These are phyloP conservation scores for Solanum appendiculatum DNA, from an alignment of 257 asterid genomes.

Conservation along the genomic window DNA sequence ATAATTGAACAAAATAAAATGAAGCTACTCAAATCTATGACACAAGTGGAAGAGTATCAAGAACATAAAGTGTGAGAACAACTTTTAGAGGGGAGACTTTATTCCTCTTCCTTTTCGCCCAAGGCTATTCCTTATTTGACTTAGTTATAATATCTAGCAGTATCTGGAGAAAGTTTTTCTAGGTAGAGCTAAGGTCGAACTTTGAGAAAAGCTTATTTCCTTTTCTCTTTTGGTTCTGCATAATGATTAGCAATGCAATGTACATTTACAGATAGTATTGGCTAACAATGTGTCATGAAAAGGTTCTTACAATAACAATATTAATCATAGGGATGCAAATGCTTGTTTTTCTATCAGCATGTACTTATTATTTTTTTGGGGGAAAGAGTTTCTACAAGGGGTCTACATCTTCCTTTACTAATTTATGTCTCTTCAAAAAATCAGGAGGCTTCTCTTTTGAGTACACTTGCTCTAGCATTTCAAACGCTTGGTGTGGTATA, in stretches of 20 bases:
- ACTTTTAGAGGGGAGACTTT: neutral
- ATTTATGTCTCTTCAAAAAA: neutral
- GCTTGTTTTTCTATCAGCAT: neutral
- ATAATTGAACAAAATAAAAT: neutral
- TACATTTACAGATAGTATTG: neutral
- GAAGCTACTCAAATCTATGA: neutral
- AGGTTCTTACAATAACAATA: neutral
- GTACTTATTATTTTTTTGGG: neutral
- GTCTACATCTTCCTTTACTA: neutral
- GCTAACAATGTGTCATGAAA: neutral
- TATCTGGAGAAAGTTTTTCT: neutral
- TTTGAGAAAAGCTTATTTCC: neutral
- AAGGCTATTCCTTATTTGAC: neutral
- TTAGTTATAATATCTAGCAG: neutral
- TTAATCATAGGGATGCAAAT: neutral
- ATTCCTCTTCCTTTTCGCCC: neutral
- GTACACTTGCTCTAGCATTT: conserved; percentile 68
- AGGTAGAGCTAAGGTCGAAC: neutral
- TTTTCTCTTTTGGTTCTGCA: neutral
- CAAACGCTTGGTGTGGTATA: conserved; percentile 98
- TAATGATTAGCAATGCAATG: neutral
- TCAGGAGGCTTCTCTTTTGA: conserved; percentile 67
- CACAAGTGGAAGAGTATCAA: neutral
- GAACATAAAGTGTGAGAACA: neutral
- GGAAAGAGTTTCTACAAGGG: neutral